phyloP scores from a whole-genome alignment of 768 basidiomycete genomes.

The Chalciporus chontae region DNA sequence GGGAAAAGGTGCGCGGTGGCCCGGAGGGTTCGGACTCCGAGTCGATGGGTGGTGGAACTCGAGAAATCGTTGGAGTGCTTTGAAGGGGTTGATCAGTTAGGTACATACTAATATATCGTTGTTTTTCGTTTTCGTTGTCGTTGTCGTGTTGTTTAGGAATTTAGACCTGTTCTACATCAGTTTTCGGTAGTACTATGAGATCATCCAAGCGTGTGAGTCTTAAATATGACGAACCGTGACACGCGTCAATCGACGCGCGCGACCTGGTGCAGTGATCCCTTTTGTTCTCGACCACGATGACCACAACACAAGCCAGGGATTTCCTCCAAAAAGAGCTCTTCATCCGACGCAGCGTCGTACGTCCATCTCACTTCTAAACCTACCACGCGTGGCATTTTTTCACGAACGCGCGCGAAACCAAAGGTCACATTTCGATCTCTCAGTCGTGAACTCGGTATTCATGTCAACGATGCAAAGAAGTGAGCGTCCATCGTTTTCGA shows the following conservation, averaged over 20 bases:
- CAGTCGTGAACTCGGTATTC: conserved; percentile 65
- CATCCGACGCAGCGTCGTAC: conserved; percentile 42
- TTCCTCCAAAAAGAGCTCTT: conserved; percentile 46
- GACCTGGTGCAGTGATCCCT: too few species aligned
- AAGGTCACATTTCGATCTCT: conserved; percentile 81
- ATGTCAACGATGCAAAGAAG: conserved; percentile 81
- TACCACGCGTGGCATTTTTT: too few species aligned
- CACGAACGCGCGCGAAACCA: conserved; percentile 25
- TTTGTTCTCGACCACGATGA: conserved; percentile 20
- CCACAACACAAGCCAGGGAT: conserved; percentile 31
- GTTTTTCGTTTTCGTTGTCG: too few species aligned
- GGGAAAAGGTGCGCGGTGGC: neutral
- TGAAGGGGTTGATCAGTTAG: neutral
- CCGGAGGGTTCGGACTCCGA: too few species aligned
- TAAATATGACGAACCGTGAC: too few species aligned
- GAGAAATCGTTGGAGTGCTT: neutral
- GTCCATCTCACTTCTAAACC: conserved; percentile 10
- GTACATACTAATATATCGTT: too few species aligned
- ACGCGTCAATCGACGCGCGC: neutral
- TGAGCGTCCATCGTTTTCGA: conserved; percentile 24
- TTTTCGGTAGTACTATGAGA: too few species aligned
- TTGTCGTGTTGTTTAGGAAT: neutral
- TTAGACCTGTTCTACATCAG: too few species aligned
- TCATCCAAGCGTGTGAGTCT: too few species aligned
- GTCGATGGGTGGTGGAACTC: neutral